Evolutionary conservation across 1,284 basidiomycete genomes (phyloP), one percentile per base, ranked within the genome.

Genomic region (Cryptococcus sp.): DNA sequence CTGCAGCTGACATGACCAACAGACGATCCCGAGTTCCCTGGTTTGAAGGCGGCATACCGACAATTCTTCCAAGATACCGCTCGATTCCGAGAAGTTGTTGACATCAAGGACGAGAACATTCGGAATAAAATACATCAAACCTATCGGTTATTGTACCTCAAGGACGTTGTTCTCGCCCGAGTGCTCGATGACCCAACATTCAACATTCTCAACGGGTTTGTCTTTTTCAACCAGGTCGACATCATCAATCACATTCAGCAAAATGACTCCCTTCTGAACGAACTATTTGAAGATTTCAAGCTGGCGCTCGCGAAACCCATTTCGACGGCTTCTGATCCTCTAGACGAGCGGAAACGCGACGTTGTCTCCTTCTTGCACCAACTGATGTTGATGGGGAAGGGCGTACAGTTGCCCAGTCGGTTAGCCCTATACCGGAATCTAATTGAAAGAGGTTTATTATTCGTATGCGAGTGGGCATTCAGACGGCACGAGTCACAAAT

Each of bases 161-260:
- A 97, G 77, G 95, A 99, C 73, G 95, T 99, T 58, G 92, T 99
- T 39, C 88, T 99, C 37, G 93, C 93, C 0, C 87, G 95, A 7
- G 87, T 90, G 2, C 84, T 98, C 46, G 95, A 99, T 72, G 95
- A 99, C 75, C 89, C 92, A 1, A 97, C 93, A 0, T 96, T 97
- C 81, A 93, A 93, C 68, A 92, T 97, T 68, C 85, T 99, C 69
- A 97, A 93, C 79, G 93, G 92, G 17, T 91, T 92, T 78, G 92
- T 99, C 75, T 95, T 98, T 75, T 99, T 95, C 84, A 96, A 98
- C 79, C 95, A 99, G 78, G 93, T 95, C 70, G 95, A 99, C 78
- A 98, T 99, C 72, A 92, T 98, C 73, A 87, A 84, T 54, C 88
- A 95, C 74, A 86, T 97, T 48, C 89, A 93, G 71, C 84, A 83